Evolutionary conservation across 345 rosid genomes (phyloP), one percentile per base, ranked within the genome.

Genomic region (Lepidium sativum): DNA sequence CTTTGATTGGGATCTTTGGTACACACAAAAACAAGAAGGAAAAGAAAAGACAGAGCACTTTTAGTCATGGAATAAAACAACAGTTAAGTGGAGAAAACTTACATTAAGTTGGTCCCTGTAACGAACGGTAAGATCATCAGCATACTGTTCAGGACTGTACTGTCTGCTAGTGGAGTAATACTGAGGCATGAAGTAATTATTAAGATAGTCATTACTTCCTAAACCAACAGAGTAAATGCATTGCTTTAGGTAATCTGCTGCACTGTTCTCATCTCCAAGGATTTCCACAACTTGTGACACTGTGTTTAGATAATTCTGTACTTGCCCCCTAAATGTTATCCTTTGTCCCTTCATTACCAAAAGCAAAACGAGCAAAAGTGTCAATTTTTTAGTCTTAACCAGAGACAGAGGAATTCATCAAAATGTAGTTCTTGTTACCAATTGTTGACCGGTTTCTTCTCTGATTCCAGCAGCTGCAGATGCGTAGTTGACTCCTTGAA

Each of bases 201-300:
- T 92, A 17, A 92, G 91, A 71, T 92, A 92, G 57, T 92, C 98
- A 67, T 92, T 92, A 80, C 96, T 92, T 12, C 98, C 98, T 50
- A 92, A 60, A 18, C 88, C 96, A 20, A 89, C 68, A 2, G 94
- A 68, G 77, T 71, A 84, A 39, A 92, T 83, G 79, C 97, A 89
- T 60, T 54, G 65, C 47, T 78, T 84, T 9, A 92, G 78, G 59
- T 87, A 70, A 66, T 79, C 31, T 17, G 91, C 79, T 8, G 98
- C 87, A 4, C 27, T 33, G 20, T 68, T 32, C 43, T 80, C 78
- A 29, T 78, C 81, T 10, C 98, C 98, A 6, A 92, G 86, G 20
- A 87, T 7, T 35, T 72, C 55, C 64, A 80, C 88, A 13, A 86
- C 60, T 74, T 83, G 87, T 1, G 80, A 47, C 9, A 82, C 97